Evolutionary conservation across 306 rosid genomes (phyloP), one percentile per base, ranked within the genome.

Genomic region (Cucumis hystrix): DNA sequence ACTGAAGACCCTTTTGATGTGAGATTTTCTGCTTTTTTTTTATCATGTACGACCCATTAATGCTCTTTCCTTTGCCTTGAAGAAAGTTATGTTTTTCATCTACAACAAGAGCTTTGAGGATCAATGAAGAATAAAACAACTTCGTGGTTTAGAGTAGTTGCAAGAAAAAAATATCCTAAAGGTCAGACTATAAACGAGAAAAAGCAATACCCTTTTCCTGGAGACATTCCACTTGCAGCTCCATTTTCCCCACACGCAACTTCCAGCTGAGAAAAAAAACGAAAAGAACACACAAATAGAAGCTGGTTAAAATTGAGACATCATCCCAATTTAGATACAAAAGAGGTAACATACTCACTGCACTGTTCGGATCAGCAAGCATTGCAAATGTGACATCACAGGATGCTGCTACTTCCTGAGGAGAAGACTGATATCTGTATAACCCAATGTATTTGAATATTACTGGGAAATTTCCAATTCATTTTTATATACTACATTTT

Each of bases 351-450:
- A 83, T 83, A 90, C 97, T 72, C 86, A 95, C 97, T 58, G 99
- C 99, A 87, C 91, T 90, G 66, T 89, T 86, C 55, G 99, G 99
- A 84, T 92, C 97, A 12, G 99, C 97, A 77, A 95, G 99, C 97
- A 95, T 95, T 56, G 99, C 93, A 82, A 95, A 95, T 39, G 97
- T 95, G 86, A 95, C 85, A 78, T 95, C 97, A 30, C 99, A 95
- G 83, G 97, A 90, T 62, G 95, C 96, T 7, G 96, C 88, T 69
- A 95, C 99, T 89, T 95, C 96, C 77, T 82, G 89, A 14, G 97
- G 99, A 79, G 93, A 81, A 30, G 96, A 74, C 80, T 87, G 87
- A 68, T 95, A 95, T 86, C 99, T 95, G 88, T 83, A 82, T 66
- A 77, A 33, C 8, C 23, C 23, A 8, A 71, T 71, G 28, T 51